These are phyloP conservation scores for Chlorokybus atmophyticus DNA, from an alignment of 139 green algal species.

Conservation along the genomic window DNA sequence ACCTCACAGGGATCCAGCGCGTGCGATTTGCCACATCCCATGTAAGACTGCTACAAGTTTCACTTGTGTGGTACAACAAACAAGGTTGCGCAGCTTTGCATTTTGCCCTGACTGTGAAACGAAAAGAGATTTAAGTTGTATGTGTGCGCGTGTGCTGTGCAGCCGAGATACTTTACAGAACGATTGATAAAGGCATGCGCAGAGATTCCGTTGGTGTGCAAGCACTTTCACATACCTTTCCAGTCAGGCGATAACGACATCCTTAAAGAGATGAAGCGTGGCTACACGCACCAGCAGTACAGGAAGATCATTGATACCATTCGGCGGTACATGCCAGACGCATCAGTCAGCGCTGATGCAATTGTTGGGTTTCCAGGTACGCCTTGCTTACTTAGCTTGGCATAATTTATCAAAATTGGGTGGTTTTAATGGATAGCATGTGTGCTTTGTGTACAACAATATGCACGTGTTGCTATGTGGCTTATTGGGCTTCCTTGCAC, in stretches of 20 bases:
- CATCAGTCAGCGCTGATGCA: conserved; percentile 73
- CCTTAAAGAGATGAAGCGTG: conserved; percentile 71
- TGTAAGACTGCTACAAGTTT: conserved; percentile 4
- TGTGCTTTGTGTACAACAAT: no score
- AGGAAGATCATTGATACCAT: conserved; percentile 86
- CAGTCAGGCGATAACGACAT: conserved; percentile 86
- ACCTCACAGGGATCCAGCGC: conserved; percentile 79
- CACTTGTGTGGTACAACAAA: no score
- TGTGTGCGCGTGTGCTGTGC: no score
- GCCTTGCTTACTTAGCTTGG: no score
- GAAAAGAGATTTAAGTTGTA: no score
- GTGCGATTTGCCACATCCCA: conserved; percentile 85
- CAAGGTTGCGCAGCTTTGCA: no score
- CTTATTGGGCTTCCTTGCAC: no score
- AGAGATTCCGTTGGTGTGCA: conserved; percentile 87
- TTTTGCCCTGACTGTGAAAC: no score
- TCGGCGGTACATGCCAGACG: conserved; percentile 83
- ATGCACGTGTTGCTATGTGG: no score
- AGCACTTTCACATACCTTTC: conserved; percentile 98
- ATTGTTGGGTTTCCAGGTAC: conserved; percentile 88
- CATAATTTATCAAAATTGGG: conserved; percentile 23
- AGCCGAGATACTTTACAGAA: conserved; percentile 85
- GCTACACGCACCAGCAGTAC: conserved; percentile 79
- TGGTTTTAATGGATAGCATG: not conserved
- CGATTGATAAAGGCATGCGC: conserved; percentile 75